Evolutionary conservation across 306 rosid genomes (phyloP).

Genomic region (Glycyrrhiza uralensis): DNA sequence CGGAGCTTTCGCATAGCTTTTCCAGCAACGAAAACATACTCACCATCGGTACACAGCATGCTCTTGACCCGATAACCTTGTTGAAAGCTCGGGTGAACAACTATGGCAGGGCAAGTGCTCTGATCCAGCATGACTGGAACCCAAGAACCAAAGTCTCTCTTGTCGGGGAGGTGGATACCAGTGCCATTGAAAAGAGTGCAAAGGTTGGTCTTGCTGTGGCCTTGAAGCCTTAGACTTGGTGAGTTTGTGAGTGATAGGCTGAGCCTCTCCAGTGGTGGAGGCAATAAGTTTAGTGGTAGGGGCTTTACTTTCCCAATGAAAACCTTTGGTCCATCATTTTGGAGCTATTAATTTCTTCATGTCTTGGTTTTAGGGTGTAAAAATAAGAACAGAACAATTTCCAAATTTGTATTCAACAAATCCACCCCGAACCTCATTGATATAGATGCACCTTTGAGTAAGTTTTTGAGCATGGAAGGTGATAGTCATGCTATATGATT

Average conservation of each 20-base stretch:
- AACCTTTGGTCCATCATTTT: slow-evolving; percentile 34
- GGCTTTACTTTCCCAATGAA: slow-evolving; percentile 32
- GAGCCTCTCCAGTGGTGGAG: slow-evolving; percentile 24
- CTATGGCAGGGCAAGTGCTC: slow-evolving; percentile 73
- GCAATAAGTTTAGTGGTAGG: slow-evolving; percentile 39
- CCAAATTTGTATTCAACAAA: slow-evolving; percentile 15
- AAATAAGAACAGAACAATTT: slow-evolving; percentile 49
- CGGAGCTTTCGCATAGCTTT: slow-evolving; percentile 79
- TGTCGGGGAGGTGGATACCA: slow-evolving; percentile 83
- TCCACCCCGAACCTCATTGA: slow-evolving; percentile 7
- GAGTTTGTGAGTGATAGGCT: slow-evolving; percentile 5
- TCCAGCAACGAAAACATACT: slow-evolving; percentile 69
- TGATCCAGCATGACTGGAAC: slow-evolving; percentile 88
- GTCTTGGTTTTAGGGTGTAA: slow-evolving; percentile 54
- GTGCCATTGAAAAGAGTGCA: slow-evolving; percentile 81
- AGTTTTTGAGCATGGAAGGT: slow-evolving; percentile 29
- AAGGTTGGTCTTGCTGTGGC: slow-evolving; percentile 89
- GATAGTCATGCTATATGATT: slow-evolving; percentile 17
- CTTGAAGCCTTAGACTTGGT: slow-evolving; percentile 60
- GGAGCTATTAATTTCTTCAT: slow-evolving; percentile 40
- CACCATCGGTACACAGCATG: slow-evolving; percentile 81
- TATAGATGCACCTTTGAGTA: slow-evolving; percentile 23
- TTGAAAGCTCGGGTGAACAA: slow-evolving; percentile 90
- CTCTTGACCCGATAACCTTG: slow-evolving; percentile 76
- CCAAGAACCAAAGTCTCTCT: slow-evolving; percentile 74